Conservation (phyloP, 1,139 yeast genomes). For the Yamadazyma siamensis region DNA sequence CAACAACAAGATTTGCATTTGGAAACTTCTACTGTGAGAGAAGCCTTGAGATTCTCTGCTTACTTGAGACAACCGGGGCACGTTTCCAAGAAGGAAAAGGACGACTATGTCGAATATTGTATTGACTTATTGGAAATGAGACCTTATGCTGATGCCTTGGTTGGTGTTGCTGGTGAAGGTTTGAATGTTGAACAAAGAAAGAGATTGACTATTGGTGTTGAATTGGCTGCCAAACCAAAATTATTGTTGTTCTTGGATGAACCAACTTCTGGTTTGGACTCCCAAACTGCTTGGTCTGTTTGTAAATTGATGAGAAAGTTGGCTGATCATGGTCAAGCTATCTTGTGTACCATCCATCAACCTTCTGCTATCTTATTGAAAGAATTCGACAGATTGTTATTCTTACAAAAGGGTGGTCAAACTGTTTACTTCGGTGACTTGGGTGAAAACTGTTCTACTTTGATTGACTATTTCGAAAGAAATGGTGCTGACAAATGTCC, state of each 20-base stretch:
- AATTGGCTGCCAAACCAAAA: slow-evolving; percentile 38
- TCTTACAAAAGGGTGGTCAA: slow-evolving; percentile 47
- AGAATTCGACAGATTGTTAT: slow-evolving; percentile 34
- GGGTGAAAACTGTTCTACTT: slow-evolving; percentile 48
- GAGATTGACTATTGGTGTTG: slow-evolving; percentile 38
- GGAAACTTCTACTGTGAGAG: slow-evolving; percentile 35
- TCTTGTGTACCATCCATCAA: slow-evolving; percentile 42
- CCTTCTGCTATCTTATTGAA: slow-evolving; percentile 38
- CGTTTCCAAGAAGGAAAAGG: slow-evolving; percentile 28
- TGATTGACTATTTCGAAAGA: slow-evolving; percentile 55
- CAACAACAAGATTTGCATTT: slow-evolving; percentile 41
- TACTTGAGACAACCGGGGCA: slow-evolving; percentile 32
- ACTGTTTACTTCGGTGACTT: slow-evolving; percentile 69
- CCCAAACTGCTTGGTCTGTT: slow-evolving; percentile 45
- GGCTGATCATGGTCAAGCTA: slow-evolving; percentile 43
- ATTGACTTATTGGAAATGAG: slow-evolving; percentile 37
- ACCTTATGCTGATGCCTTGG: slow-evolving; percentile 33
- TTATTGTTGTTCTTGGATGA: slow-evolving; percentile 36
- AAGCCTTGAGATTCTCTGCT: slow-evolving; percentile 35
- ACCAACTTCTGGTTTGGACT: slow-evolving; percentile 41
- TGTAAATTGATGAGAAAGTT: slow-evolving; percentile 40
- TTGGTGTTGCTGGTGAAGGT: slow-evolving; percentile 41
- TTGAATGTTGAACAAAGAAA: slow-evolving; percentile 37
- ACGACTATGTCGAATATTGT: slow-evolving; percentile 32
- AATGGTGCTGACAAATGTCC: slow-evolving; percentile 50